Evolutionary conservation across 352 stramenopile genomes (phyloP).

Genomic region (Globisporangium middletonii): DNA sequence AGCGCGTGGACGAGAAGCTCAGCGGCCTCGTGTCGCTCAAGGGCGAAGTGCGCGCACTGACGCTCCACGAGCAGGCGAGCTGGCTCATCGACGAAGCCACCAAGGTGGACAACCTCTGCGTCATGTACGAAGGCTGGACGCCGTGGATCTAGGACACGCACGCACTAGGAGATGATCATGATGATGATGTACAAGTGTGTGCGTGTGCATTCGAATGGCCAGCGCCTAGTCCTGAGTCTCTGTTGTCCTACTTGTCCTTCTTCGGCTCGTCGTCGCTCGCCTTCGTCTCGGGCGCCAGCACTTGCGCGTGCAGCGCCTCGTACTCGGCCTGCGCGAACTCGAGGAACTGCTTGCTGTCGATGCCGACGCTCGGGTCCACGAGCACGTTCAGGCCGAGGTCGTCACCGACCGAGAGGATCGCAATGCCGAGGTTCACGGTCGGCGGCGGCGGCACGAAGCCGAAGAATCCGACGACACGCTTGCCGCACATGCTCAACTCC

Average conservation of each 20-base stretch:
- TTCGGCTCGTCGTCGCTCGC: slow-evolving; percentile 1
- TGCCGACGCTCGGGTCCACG: slow-evolving; percentile 61
- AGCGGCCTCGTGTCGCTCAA: slow-evolving; percentile 37
- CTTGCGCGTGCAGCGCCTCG: slow-evolving; percentile 37
- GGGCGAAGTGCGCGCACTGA: slow-evolving; percentile 30
- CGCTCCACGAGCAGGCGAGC: slow-evolving; percentile 65
- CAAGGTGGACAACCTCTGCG: slow-evolving; percentile 74
- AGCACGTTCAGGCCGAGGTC: slow-evolving; percentile 69
- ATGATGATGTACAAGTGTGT: background rate
- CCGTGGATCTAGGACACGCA: slow-evolving; percentile 63
- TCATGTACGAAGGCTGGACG: slow-evolving; percentile 89
- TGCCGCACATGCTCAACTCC: slow-evolving; percentile 47
- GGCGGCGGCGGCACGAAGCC: slow-evolving; percentile 76
- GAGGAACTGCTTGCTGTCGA: slow-evolving; percentile 61
- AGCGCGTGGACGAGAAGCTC: slow-evolving; percentile 74
- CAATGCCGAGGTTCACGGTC: slow-evolving; percentile 71
- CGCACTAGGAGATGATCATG: background rate
- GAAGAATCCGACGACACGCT: slow-evolving; percentile 51
- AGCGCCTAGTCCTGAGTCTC: too few species aligned
- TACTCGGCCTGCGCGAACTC: slow-evolving; percentile 63
- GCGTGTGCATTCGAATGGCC: background rate
- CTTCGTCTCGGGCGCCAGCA: background rate
- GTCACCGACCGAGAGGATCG: slow-evolving; percentile 65
- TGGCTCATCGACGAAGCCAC: slow-evolving; percentile 79
- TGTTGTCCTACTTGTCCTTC: slow-evolving; percentile 9